A percentile compares a stretch with the other conserved stretches of the same genome.
These are phyloP conservation scores for Zarea fungicola DNA, from an alignment of 2,329 filamentous ascomycete species.

Conservation along the genomic window DNA sequence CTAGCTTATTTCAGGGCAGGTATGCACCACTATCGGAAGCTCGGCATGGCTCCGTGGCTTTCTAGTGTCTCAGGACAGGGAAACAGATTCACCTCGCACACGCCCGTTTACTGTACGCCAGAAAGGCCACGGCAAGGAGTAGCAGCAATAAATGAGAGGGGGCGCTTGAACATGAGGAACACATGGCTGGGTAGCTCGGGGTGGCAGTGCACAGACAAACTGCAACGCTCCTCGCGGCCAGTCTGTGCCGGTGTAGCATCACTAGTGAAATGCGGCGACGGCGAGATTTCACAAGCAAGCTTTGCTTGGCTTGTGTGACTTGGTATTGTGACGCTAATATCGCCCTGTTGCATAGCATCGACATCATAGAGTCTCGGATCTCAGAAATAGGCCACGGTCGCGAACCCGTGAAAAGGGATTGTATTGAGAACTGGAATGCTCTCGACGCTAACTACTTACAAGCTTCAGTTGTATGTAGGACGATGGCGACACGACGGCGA, in stretches of 20 bases:
- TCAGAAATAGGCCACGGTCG: slow-evolving; percentile 1
- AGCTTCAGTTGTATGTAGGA: no score
- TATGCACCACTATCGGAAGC: slow-evolving; percentile 8
- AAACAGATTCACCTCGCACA: no score
- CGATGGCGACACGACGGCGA: no score
- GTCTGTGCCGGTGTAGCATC: slow-evolving; percentile 7
- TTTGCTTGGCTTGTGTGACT: neutral
- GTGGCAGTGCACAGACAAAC: slow-evolving; percentile 5
- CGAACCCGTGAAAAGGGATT: no score
- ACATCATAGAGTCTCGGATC: neutral
- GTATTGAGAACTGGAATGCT: no score
- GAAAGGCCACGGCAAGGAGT: neutral
- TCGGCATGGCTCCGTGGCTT: neutral
- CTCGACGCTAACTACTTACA: no score
- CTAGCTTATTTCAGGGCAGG: neutral
- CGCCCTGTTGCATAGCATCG: neutral
- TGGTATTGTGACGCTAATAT: neutral
- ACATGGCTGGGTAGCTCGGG: no score
- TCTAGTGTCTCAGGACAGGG: neutral
- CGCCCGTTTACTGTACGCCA: no score
- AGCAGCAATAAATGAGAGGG: neutral
- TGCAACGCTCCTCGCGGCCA: neutral
- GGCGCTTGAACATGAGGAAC: no score
- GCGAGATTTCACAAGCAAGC: neutral
- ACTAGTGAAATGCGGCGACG: neutral